A percentile compares a stretch with the other conserved stretches of the same genome.
Conservation (phyloP, 805 yeast species). For the Candida ipomoeae region DNA sequence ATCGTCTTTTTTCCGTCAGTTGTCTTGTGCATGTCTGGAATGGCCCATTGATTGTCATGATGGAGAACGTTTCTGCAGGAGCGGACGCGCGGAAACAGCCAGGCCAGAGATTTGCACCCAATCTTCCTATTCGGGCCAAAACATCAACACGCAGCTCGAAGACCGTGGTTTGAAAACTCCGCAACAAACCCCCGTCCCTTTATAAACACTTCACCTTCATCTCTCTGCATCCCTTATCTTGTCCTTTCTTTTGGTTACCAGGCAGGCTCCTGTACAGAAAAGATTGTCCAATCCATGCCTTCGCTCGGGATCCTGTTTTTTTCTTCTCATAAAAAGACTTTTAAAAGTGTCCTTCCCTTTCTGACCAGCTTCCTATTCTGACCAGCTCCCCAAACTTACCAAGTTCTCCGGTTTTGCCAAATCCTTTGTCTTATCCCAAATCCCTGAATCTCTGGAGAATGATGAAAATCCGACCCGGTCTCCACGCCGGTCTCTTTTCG, state of each 20-base stretch:
- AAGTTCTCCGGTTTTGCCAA: neutral
- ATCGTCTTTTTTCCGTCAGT: no score
- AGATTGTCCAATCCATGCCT: neutral
- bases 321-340: no score
- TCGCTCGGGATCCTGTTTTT: no score
- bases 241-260: neutral
- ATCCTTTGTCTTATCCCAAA: neutral
- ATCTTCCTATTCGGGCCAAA: conserved; percentile 11
- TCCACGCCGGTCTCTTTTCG: conserved; percentile 11
- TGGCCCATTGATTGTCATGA: no score
- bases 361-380: neutral
- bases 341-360: no score
- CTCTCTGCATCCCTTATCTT: neutral
- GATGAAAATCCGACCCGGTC: neutral
- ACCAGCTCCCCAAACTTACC: neutral
- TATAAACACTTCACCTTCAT: conserved; percentile 9
- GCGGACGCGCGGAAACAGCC: conserved; percentile 13
- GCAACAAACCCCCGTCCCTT: neutral
- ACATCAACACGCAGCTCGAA: conserved; percentile 7
- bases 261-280: conserved; percentile 2
- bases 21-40: no score
- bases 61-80: no score
- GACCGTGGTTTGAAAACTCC: neutral
- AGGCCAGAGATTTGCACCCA: conserved; percentile 11
- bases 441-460: neutral